A percentile compares a stretch with the other conserved stretches of the same genome.
These are phyloP conservation scores for Apiospora rasikravindrae DNA, from an alignment of 2,329 filamentous ascomycete species.

Conservation along the genomic window DNA sequence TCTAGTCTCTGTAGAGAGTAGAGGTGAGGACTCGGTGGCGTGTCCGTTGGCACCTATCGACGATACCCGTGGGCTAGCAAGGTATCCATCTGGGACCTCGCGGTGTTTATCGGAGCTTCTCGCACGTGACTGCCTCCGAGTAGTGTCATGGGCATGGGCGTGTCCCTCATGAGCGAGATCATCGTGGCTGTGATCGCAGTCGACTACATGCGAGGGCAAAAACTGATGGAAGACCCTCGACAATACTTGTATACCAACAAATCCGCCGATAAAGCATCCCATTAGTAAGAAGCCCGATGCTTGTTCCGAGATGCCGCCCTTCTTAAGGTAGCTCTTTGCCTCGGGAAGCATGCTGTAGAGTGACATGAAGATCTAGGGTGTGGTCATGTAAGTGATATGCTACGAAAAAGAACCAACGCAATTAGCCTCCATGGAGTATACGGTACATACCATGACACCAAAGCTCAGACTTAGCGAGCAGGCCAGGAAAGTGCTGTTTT, in stretches of 20 bases:
- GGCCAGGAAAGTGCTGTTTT: slow-evolving; percentile 87
- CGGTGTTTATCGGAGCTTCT: slow-evolving; percentile 31
- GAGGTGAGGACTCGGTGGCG: slow-evolving; percentile 53
- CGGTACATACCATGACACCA: slow-evolving; percentile 83
- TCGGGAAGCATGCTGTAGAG: slow-evolving; percentile 93
- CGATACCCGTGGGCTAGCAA: slow-evolving; percentile 23
- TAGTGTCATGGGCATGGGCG: slow-evolving; percentile 30
- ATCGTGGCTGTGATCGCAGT: slow-evolving; percentile 77
- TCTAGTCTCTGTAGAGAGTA: slow-evolving; percentile 43
- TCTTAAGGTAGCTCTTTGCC: slow-evolving; percentile 76
- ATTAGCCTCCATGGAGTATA: slow-evolving; percentile 17
- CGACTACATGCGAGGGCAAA: slow-evolving; percentile 80
- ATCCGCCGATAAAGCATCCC: slow-evolving; percentile 71
- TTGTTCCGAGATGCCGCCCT: slow-evolving; percentile 70
- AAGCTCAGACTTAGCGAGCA: slow-evolving; percentile 91
- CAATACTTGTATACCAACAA: slow-evolving; percentile 75
- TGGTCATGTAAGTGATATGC: not conserved
- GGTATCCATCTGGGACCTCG: slow-evolving; percentile 24
- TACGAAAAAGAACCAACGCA: not conserved
- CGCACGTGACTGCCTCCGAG: slow-evolving; percentile 30
- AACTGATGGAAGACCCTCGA: slow-evolving; percentile 75
- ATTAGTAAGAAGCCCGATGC: slow-evolving; percentile 73
- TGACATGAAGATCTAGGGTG: slow-evolving; percentile 80
- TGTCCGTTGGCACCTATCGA: slow-evolving; percentile 28
- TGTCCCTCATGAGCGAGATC: slow-evolving; percentile 49